Percentiles rank a stretch among this genome's conserved stretches.
Evolutionary conservation across 1,284 basidiomycete genomes (phyloP).

Genomic region (Ustilago curta): DNA sequence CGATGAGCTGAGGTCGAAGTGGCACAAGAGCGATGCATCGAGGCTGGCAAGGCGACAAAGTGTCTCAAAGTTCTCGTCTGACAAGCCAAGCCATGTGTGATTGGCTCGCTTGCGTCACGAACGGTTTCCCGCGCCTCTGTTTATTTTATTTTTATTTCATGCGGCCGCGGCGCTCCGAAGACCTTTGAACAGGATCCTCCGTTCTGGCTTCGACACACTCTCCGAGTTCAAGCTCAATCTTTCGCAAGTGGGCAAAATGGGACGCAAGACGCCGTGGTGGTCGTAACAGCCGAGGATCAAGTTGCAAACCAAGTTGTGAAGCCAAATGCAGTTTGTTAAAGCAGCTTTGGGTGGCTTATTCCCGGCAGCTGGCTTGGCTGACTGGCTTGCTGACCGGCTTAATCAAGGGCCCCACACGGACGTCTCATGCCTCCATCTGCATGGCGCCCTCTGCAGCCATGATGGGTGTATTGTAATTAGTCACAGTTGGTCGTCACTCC

Average conservation of each 20-base stretch:
- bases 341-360: background rate
- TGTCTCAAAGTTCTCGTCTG: background rate
- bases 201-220: background rate
- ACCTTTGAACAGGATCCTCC: background rate
- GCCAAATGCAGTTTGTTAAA: background rate
- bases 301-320: no score
- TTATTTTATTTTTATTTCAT: background rate
- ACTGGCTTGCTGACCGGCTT: no score
- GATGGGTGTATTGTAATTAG: no score
- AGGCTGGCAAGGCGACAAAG: no score
- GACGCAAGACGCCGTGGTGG: background rate
- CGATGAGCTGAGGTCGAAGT: background rate
- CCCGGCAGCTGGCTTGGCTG: no score
- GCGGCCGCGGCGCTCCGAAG: constrained; percentile 9
- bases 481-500: background rate
- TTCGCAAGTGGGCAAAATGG: background rate
- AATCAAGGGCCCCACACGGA: background rate
- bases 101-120: background rate
- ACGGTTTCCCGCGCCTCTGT: constrained; percentile 3
- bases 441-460: background rate
- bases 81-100: constrained; percentile 5
- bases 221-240: background rate
- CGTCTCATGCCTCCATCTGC: background rate
- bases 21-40: no score
- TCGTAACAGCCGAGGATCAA: background rate